A percentile compares a stretch with the other conserved stretches of the same genome.
These are phyloP conservation scores for Pisolithus microcarpus DNA, from an alignment of 768 basidiomycete species.

Conservation along the genomic window DNA sequence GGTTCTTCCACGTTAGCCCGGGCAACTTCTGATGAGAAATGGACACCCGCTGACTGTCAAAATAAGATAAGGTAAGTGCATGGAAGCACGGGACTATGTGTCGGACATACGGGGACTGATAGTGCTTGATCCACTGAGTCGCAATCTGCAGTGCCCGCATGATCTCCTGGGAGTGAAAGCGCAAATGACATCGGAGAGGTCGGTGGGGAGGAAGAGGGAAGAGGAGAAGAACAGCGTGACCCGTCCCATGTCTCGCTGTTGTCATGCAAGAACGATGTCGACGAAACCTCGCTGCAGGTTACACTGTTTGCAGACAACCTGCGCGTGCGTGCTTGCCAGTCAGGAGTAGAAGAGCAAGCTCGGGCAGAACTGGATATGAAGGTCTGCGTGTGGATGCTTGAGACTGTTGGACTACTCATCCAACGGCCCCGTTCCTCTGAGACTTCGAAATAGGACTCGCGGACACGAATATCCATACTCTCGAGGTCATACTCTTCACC, in stretches of 20 bases:
- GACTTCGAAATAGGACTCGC: constrained; percentile 46
- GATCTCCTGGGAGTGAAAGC: constrained; percentile 27
- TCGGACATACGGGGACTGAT: constrained; percentile 27
- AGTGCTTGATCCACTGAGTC: constrained; percentile 3
- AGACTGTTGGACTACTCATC: constrained; percentile 43
- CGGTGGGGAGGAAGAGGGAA: constrained; percentile 39
- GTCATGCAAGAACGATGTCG: constrained; percentile 2
- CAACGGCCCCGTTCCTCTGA: constrained; percentile 57
- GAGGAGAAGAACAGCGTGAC: constrained; percentile 16
- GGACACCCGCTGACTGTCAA: background rate
- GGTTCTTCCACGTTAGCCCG: background rate
- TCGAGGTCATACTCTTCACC: constrained; percentile 23
- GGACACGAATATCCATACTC: constrained; percentile 29
- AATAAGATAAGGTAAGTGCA: constrained; percentile 4
- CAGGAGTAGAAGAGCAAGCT: background rate
- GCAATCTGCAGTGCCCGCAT: constrained; percentile 3
- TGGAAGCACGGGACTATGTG: constrained; percentile 2
- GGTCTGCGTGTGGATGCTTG: constrained; percentile 11
- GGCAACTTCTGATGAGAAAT: background rate
- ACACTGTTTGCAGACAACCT: constrained; percentile 1
- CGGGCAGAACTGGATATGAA: constrained; percentile 15
- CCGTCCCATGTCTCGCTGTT: constrained; percentile 15
- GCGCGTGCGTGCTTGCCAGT: constrained; percentile 1
- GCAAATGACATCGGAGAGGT: constrained; percentile 36
- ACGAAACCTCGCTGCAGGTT: background rate